Evolutionary conservation across 129 eudicot species (phyloP), one percentile per base, ranked within the genome.

Genomic region (Lactuca saligna): DNA sequence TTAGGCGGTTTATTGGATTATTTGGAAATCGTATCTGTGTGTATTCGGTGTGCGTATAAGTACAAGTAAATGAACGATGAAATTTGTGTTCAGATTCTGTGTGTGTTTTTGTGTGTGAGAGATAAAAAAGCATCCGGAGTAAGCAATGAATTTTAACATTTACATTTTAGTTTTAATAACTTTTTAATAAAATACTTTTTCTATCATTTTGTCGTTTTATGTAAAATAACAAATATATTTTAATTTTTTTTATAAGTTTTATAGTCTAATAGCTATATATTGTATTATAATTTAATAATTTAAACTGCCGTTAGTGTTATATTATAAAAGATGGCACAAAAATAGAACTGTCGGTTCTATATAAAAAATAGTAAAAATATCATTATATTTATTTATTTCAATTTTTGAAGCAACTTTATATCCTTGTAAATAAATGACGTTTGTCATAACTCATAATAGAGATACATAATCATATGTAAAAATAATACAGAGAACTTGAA

Each of bases 1-100:
- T 50, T 75, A 75, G 80, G 75, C 80, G 80, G 75, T 75, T 68
- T 61, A 68, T 68, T 75, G 69, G 80, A 74, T 56, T 74, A 68
- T 75, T 75, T 75, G 74, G 74, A 75, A 67, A 58, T 33, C 68
- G 73, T 75, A 75, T 37, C 68, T 57, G 31, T 35, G 17, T 73
- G 29, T 74, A 64, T 74, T 74, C 66, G 65, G 78, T 74, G 66
- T 57, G 46, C 57, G 75, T 58, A 55, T 55, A 12, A 11, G 14
- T 69, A 37, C 29, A 11, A 38, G 16, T 14, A 29, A 16, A n/a
- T 15, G 58, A 55, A 54, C 32, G 34, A 54, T 35, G 20, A 35
- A 12, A 33, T 10, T 63, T 44, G 33, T 17, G 35, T 51, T 16
- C 34, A 37, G 60, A 34, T 51, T 67, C 51, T 17, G 50, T 6